A percentile compares a stretch with the other conserved stretches of the same genome.
These are phyloP conservation scores for Cyclotella sp. DNA, from an alignment of 108 stramenopile species.

Conservation along the genomic window DNA sequence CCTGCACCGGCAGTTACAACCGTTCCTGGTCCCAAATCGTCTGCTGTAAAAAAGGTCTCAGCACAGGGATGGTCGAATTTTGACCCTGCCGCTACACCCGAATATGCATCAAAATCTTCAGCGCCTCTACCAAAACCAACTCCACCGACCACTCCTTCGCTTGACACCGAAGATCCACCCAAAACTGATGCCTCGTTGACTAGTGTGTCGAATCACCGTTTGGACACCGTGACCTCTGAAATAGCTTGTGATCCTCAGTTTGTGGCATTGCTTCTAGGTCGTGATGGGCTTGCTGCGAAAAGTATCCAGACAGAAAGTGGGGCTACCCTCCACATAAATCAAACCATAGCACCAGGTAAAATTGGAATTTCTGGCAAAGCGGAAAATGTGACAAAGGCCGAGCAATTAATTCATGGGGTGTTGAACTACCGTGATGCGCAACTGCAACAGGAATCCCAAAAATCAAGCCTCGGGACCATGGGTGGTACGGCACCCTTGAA, in stretches of 20 bases:
- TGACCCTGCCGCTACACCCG: not conserved
- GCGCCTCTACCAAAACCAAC: slow-evolving; percentile 17
- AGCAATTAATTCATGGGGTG: slow-evolving; percentile 79
- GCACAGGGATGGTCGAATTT: slow-evolving; percentile 29
- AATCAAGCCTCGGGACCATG: slow-evolving; percentile 2
- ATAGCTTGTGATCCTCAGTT: slow-evolving; percentile 81
- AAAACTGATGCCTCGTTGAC: slow-evolving; percentile 13
- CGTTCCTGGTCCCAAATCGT: slow-evolving; percentile 17
- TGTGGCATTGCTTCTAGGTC: slow-evolving; percentile 85
- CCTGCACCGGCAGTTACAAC: slow-evolving; percentile 17
- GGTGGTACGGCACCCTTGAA: not conserved
- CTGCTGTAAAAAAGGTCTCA: slow-evolving; percentile 17
- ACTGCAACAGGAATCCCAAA: slow-evolving; percentile 23
- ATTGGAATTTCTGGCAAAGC: slow-evolving; percentile 76
- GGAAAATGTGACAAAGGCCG: slow-evolving; percentile 71
- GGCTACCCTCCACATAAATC: slow-evolving; percentile 86
- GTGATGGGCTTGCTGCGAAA: slow-evolving; percentile 89
- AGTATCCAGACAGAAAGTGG: slow-evolving; percentile 87
- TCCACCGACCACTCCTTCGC: slow-evolving; percentile 1
- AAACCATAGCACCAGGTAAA: slow-evolving; percentile 75
- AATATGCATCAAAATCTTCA: not conserved
- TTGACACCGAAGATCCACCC: slow-evolving; percentile 10
- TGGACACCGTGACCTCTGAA: slow-evolving; percentile 32
- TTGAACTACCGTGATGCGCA: slow-evolving; percentile 83
- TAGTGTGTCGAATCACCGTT: not conserved